Percentiles rank a stretch among this genome's conserved stretches.
Conservation (phyloP, 352 stramenopile genomes). For the Phytophthora cajani region DNA sequence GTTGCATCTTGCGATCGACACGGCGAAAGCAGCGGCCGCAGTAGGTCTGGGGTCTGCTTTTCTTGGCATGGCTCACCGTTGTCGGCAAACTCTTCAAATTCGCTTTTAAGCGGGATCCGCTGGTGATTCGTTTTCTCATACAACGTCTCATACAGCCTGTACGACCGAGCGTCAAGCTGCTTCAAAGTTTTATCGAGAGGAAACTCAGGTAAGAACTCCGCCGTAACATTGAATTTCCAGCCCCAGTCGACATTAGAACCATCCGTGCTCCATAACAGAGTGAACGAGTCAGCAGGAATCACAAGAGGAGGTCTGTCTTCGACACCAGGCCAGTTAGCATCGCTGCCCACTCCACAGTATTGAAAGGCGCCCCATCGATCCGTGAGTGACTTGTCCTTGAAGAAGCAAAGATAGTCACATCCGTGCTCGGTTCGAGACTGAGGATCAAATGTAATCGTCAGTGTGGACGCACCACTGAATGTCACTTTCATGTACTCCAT, state of each 20-base stretch:
- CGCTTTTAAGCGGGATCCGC: slow-evolving; percentile 38
- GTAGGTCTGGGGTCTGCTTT: slow-evolving; percentile 26
- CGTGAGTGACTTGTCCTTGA: slow-evolving; percentile 77
- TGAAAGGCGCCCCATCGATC: slow-evolving; percentile 68
- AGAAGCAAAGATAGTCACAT: slow-evolving; percentile 89
- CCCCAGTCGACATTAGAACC: slow-evolving; percentile 90
- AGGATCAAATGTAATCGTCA: slow-evolving; percentile 80
- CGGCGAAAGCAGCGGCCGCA: slow-evolving; percentile 38
- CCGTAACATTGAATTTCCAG: slow-evolving; percentile 80
- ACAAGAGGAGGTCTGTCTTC: slow-evolving; percentile 66
- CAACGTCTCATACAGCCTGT: slow-evolving; percentile 72
- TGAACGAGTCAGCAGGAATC: slow-evolving; percentile 82
- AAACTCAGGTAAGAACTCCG: slow-evolving; percentile 58
- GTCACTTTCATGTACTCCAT: slow-evolving; percentile 83
- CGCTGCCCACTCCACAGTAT: slow-evolving; percentile 71
- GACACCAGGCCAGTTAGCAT: slow-evolving; percentile 84
- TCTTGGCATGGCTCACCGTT: slow-evolving; percentile 4
- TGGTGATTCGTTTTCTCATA: slow-evolving; percentile 69
- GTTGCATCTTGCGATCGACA: slow-evolving; percentile 1
- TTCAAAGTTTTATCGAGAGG: slow-evolving; percentile 57
- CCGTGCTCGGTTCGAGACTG: slow-evolving; percentile 67
- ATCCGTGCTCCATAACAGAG: slow-evolving; percentile 86
- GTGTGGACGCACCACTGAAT: slow-evolving; percentile 66
- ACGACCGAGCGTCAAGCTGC: slow-evolving; percentile 65
- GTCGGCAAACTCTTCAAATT: slow-evolving; percentile 57